These are phyloP conservation scores for Luffa aegyptiaca DNA, from an alignment of 306 rosid genomes.

Conservation along the genomic window DNA sequence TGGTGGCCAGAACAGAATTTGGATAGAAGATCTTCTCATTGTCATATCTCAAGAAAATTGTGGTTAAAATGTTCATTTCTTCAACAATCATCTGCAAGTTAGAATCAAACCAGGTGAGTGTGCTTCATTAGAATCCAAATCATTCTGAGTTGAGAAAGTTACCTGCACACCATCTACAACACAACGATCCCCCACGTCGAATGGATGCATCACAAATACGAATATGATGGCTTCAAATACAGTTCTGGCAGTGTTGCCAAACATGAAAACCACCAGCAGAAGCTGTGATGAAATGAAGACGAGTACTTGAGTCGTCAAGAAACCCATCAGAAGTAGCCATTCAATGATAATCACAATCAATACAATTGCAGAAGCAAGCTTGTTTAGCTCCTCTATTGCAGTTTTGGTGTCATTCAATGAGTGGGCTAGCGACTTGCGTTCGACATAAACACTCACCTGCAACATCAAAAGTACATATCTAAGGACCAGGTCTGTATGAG, in stretches of 20 bases:
- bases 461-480: not conserved
- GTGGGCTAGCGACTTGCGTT: constrained; percentile 61
- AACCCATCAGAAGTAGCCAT: constrained; percentile 65
- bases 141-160: constrained; percentile 7
- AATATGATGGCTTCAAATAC: constrained; percentile 82
- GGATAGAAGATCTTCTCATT: constrained; percentile 84
- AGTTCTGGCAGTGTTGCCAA: constrained; percentile 66
- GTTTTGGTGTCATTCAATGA: constrained; percentile 76
- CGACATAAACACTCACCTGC: constrained; percentile 75
- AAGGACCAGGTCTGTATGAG: not conserved
- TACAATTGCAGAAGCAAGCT: constrained; percentile 39
- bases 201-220: constrained; percentile 83
- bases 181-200: constrained; percentile 83
- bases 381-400: constrained; percentile 70
- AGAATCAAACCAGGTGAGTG: not conserved
- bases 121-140: not conserved
- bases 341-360: constrained; percentile 33
- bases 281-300: constrained; percentile 76
- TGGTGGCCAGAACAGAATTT: constrained; percentile 63
- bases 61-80: constrained; percentile 83
- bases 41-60: constrained; percentile 66
- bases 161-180: constrained; percentile 90
- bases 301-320: constrained; percentile 60
- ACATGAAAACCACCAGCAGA: constrained; percentile 53
- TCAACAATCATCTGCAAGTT: constrained; percentile 64